These are phyloP conservation scores for Blastosporella zonata DNA, from an alignment of 1,284 basidiomycete species.

Conservation along the genomic window DNA sequence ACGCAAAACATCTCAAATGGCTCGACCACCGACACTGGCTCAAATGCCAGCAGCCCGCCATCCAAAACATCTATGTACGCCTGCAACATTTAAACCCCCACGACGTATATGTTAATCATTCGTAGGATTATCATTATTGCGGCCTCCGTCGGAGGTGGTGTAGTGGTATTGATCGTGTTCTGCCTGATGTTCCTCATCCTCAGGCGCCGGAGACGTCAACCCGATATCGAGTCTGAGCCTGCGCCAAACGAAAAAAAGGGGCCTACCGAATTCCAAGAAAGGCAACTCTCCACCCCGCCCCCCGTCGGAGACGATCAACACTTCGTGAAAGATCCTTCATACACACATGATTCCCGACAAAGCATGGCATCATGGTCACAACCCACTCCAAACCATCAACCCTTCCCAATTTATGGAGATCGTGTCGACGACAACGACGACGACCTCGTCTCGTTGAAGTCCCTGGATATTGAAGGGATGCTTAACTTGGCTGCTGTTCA, in stretches of 20 bases:
- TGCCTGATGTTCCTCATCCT: conserved; percentile 42
- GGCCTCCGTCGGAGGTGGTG: conserved; percentile 38
- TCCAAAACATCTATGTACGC: conserved; percentile 25
- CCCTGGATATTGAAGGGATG: conserved; percentile 51
- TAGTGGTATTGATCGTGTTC: conserved; percentile 37
- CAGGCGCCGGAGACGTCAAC: conserved; percentile 31
- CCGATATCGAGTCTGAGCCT: conserved; percentile 22
- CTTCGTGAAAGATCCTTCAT: conserved; percentile 31
- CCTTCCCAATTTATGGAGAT: conserved; percentile 5
- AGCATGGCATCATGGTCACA: conserved; percentile 30
- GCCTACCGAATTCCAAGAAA: conserved; percentile 8
- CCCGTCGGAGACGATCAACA: conserved; percentile 10
- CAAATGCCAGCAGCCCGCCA: background rate
- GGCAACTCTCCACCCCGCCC: background rate
- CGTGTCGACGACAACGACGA: background rate
- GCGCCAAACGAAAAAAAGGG: conserved; percentile 25
- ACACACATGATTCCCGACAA: conserved; percentile 25
- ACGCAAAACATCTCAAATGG: conserved; percentile 5
- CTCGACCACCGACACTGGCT: background rate
- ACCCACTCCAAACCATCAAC: conserved; percentile 25
- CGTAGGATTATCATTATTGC: conserved; percentile 42
- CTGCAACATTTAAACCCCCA: background rate
- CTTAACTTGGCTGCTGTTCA: conserved; percentile 47
- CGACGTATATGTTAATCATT: conserved; percentile 7
- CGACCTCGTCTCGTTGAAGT: conserved; percentile 25